Conservation (phyloP, 148 eudicot genomes). For the Heliosperma pusillum region DNA sequence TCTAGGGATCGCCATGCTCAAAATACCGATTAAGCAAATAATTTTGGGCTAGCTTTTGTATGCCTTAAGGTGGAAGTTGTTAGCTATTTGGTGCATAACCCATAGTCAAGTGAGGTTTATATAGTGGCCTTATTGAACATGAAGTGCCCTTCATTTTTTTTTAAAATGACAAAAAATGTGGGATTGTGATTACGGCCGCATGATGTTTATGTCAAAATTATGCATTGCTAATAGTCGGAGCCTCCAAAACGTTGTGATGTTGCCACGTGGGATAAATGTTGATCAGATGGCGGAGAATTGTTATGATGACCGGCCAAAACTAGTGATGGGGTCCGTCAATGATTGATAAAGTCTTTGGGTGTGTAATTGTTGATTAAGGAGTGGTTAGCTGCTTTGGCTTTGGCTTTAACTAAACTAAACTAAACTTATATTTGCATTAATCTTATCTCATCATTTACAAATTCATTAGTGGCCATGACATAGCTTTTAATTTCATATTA, state of each 20-base stretch:
- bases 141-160: neutral
- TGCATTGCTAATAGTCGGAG: conserved; percentile 21
- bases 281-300: conserved; percentile 22
- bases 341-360: conserved; percentile 25
- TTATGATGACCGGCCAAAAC: conserved; percentile 29
- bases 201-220: neutral
- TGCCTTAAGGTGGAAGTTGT: neutral
- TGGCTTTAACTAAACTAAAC: conserved; percentile 26
- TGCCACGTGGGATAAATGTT: conserved; percentile 34
- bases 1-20: conserved; percentile 49
- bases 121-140: conserved; percentile 16
- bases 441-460: conserved; percentile 3
- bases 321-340: conserved; percentile 27
- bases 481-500: too few species aligned
- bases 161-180: conserved; percentile 6
- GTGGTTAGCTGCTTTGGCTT: conserved; percentile 35
- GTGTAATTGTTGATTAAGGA: conserved; percentile 18
- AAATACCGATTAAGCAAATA: neutral
- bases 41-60: neutral
- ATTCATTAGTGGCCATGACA: too few species aligned
- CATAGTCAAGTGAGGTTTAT: conserved; percentile 21
- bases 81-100: conserved; percentile 5
- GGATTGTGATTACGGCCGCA: conserved; percentile 5
- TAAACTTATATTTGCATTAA: conserved; percentile 19
- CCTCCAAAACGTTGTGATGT: conserved; percentile 33